A percentile compares a stretch with the other conserved stretches of the same genome.
Conservation (phyloP, 306 rosid genomes). For the Arachis hypogaea region DNA sequence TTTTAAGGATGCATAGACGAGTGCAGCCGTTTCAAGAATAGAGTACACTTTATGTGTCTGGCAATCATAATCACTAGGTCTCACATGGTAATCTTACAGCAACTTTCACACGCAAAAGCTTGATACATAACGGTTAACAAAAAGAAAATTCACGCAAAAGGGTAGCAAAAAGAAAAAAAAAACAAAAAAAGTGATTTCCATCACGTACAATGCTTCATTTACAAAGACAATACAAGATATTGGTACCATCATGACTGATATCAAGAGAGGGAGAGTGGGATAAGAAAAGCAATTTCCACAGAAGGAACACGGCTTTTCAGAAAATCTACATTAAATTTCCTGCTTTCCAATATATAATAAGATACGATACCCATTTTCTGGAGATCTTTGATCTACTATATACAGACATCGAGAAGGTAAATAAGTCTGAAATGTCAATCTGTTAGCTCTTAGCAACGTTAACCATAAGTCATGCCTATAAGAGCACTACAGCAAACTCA, state of each 20-base stretch:
- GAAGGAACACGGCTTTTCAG: conserved; percentile 8
- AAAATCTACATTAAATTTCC: conserved; percentile 11
- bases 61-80: not conserved
- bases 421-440: conserved; percentile 38
- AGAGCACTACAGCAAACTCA: conserved; percentile 29
- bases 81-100: not conserved
- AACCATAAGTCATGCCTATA: conserved; percentile 44
- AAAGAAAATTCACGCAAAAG: not conserved
- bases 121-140: not conserved
- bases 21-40: not conserved
- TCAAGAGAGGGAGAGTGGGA: not conserved
- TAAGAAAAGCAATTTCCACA: not conserved
- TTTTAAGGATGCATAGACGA: not conserved
- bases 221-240: conserved; percentile 25
- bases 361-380: conserved; percentile 11
- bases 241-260: conserved; percentile 1
- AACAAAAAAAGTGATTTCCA: not conserved
- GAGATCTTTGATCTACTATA: conserved; percentile 29
- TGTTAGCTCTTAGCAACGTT: conserved; percentile 40
- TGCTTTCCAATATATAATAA: not conserved
- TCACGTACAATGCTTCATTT: conserved; percentile 8
- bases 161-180: not conserved
- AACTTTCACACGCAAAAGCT: not conserved
- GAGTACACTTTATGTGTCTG: not conserved
- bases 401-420: conserved; percentile 21